These are phyloP conservation scores for Aethionema arabicum DNA, from an alignment of 345 rosid species.

Conservation along the genomic window DNA sequence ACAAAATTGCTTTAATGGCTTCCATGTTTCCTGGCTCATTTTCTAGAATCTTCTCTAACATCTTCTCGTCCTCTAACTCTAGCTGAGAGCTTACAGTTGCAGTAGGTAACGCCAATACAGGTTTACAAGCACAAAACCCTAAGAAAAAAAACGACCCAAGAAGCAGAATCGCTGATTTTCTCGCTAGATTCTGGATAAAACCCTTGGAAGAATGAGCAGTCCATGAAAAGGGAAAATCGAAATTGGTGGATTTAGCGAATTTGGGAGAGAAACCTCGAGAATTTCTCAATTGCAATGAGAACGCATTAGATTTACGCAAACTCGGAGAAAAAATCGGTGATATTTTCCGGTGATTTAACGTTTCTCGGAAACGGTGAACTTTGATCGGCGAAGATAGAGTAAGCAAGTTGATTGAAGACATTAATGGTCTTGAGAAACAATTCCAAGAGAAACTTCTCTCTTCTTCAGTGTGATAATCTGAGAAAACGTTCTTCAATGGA, in stretches of 20 bases:
- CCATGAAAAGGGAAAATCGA: constrained; percentile 29
- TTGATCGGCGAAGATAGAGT: constrained; percentile 29
- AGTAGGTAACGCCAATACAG: constrained; percentile 47
- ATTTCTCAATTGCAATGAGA: constrained; percentile 23
- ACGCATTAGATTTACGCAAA: constrained; percentile 17
- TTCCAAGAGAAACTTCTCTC: too few species aligned
- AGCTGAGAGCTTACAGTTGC: constrained; percentile 32
- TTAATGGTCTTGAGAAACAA: background rate
- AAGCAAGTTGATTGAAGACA: constrained; percentile 24
- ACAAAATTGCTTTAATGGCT: constrained; percentile 68
- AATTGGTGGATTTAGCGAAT: constrained; percentile 23
- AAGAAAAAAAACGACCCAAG: constrained; percentile 58
- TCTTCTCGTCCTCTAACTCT: constrained; percentile 50
- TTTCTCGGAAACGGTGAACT: background rate
- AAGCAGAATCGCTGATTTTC: constrained; percentile 47
- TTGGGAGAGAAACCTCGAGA: constrained; percentile 29
- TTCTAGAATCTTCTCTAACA: constrained; percentile 65
- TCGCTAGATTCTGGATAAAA: constrained; percentile 34
- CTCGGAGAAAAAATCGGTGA: constrained; percentile 14
- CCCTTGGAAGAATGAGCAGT: constrained; percentile 32
- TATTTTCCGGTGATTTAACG: constrained; percentile 21
- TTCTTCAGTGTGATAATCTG: too few species aligned
- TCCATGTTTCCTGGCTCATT: constrained; percentile 65
- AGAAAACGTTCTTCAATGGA: too few species aligned
- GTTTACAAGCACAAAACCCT: constrained; percentile 48